Percentiles rank a stretch among this genome's conserved stretches.
Conservation (phyloP, 1,284 basidiomycete genomes). For the Hemileccinum hortonii region DNA sequence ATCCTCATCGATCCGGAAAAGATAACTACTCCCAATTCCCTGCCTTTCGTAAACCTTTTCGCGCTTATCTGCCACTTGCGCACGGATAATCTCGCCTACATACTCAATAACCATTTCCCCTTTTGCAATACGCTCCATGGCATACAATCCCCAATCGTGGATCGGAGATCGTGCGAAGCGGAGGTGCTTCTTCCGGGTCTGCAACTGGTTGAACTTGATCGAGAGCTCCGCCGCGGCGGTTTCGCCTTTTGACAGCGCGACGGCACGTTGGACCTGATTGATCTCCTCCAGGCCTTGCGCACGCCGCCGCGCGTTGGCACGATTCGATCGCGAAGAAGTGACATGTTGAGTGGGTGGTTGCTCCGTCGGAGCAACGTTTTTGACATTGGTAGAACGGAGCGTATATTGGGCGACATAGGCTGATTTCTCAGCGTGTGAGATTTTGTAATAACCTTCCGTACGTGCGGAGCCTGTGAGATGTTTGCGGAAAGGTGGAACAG, state of each 20-base stretch:
- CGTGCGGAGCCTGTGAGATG: constrained; percentile 83
- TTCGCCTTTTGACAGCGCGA: constrained; percentile 74
- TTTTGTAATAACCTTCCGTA: constrained; percentile 94
- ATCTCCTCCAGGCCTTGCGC: constrained; percentile 95
- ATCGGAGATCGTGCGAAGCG: constrained; percentile 95
- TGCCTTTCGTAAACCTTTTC: constrained; percentile 96
- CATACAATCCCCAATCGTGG: constrained; percentile 97
- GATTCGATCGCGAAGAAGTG: constrained; percentile 85
- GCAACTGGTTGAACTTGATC: constrained; percentile 98
- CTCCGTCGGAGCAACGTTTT: constrained; percentile 40
- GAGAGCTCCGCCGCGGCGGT: constrained; percentile 61
- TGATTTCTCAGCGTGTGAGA: constrained; percentile 89
- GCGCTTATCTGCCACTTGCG: constrained; percentile 94
- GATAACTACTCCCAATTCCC: constrained; percentile 92
- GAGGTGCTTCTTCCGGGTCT: constrained; percentile 97
- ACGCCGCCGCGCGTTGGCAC: constrained; percentile 90
- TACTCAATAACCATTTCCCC: constrained; percentile 99
- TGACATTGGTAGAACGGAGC: constrained; percentile 47
- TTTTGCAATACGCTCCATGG: constrained; percentile 89
- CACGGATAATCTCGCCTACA: constrained; percentile 94
- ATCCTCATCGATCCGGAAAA: constrained; percentile 92
- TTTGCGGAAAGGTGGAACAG: constrained; percentile 53
- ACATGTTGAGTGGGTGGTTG: constrained; percentile 53
- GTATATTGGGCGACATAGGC: constrained; percentile 83
- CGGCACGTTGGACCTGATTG: constrained; percentile 76